Conservation (phyloP, 2,329 filamentous ascomycete genomes). For the Graphilbum ipis-grandicollis region DNA sequence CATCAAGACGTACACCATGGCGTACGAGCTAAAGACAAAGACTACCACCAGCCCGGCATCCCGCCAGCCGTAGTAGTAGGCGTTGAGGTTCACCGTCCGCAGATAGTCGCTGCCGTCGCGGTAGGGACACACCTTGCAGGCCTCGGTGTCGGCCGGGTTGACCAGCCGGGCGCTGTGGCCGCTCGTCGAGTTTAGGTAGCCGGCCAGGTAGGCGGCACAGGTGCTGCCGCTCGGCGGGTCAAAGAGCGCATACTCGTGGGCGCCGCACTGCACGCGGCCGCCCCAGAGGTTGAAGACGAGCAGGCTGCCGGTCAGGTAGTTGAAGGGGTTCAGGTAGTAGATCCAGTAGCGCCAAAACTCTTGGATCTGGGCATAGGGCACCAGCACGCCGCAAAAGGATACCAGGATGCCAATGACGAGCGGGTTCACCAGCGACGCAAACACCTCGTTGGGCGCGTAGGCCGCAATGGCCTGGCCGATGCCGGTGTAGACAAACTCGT, state of each 20-base stretch:
- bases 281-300: slow-evolving; percentile 33
- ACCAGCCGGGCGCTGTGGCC: slow-evolving; percentile 32
- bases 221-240: slow-evolving; percentile 31
- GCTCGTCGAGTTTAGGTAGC: slow-evolving; percentile 27
- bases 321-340: slow-evolving; percentile 43
- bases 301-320: slow-evolving; percentile 40
- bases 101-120: slow-evolving; percentile 40
- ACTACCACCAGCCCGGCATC: slow-evolving; percentile 41
- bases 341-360: slow-evolving; percentile 53
- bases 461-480: slow-evolving; percentile 46
- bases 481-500: slow-evolving; percentile 41
- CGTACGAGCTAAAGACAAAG: slow-evolving; percentile 37
- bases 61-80: slow-evolving; percentile 49
- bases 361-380: slow-evolving; percentile 45
- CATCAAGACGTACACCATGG: slow-evolving; percentile 26
- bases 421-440: slow-evolving; percentile 39
- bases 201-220: slow-evolving; percentile 37
- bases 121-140: slow-evolving; percentile 46
- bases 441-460: slow-evolving; percentile 42
- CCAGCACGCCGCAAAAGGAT: slow-evolving; percentile 58
- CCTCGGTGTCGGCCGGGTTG: slow-evolving; percentile 39
- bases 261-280: slow-evolving; percentile 24
- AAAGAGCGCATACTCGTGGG: slow-evolving; percentile 32
- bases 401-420: slow-evolving; percentile 39
- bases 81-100: slow-evolving; percentile 35